Evolutionary conservation across 2,329 filamentous ascomycete genomes (phyloP).

Genomic region (Pseudogymnoascus sp.): DNA sequence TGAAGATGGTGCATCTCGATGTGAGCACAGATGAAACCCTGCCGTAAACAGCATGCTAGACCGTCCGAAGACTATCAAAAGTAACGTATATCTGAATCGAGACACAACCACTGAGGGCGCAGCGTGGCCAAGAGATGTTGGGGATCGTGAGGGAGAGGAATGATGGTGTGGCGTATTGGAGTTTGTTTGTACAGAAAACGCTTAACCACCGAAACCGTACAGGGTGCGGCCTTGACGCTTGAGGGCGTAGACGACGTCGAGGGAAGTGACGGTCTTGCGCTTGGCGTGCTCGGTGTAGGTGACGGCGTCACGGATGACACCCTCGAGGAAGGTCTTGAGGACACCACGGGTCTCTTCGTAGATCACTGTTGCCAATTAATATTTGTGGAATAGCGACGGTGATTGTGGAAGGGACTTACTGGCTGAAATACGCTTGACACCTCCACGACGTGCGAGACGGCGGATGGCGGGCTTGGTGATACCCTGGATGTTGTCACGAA

Average conservation of each 20-base stretch:
- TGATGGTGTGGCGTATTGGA: slow-evolving; percentile 16
- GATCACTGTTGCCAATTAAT: slow-evolving; percentile 51
- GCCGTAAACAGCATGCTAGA: slow-evolving; percentile 35
- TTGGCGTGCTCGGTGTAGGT: slow-evolving; percentile 81
- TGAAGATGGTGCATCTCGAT: slow-evolving; percentile 19
- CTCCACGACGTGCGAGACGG: slow-evolving; percentile 96
- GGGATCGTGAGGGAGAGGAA: slow-evolving; percentile 18
- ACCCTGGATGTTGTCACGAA: slow-evolving; percentile 99
- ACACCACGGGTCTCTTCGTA: slow-evolving; percentile 80
- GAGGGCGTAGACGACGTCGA: slow-evolving; percentile 58
- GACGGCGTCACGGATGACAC: slow-evolving; percentile 72
- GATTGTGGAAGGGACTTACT: slow-evolving; percentile 46
- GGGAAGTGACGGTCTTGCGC: slow-evolving; percentile 65
- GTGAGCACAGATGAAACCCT: slow-evolving; percentile 22
- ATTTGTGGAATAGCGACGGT: not conserved
- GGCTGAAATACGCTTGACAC: slow-evolving; percentile 99
- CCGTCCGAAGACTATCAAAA: slow-evolving; percentile 32
- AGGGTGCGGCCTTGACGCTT: slow-evolving; percentile 62
- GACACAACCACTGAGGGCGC: not conserved
- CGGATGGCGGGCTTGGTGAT: slow-evolving; percentile 98
- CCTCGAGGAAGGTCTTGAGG: slow-evolving; percentile 77
- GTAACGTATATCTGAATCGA: slow-evolving; percentile 22
- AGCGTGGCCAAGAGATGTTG: not conserved
- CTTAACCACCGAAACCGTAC: slow-evolving; percentile 63
- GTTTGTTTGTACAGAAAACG: slow-evolving; percentile 5